These are phyloP conservation scores for Kuraishia molischiana DNA, from an alignment of 805 yeast genomes.

Conservation along the genomic window DNA sequence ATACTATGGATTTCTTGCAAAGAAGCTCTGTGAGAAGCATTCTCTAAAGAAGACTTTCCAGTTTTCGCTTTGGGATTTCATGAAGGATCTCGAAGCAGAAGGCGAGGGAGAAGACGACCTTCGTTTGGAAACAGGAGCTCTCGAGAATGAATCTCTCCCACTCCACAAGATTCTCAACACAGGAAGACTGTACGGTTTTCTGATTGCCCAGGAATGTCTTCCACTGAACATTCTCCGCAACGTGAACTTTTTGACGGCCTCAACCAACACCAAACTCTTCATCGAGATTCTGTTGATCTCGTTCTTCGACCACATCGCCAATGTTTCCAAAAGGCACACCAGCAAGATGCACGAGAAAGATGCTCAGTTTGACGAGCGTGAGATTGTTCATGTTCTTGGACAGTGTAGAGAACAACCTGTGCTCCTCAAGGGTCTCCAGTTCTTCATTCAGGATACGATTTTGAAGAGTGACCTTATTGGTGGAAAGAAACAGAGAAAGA, in stretches of 20 bases:
- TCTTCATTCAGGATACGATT: conserved; percentile 41
- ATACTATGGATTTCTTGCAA: conserved; percentile 74
- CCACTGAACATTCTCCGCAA: conserved; percentile 66
- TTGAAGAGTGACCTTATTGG: conserved; percentile 34
- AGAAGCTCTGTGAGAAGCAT: conserved; percentile 67
- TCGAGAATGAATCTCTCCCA: conserved; percentile 40
- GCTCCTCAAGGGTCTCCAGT: conserved; percentile 57
- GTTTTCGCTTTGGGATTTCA: conserved; percentile 79
- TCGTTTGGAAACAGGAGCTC: conserved; percentile 12
- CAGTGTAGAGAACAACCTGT: conserved; percentile 50
- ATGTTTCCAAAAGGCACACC: conserved; percentile 33
- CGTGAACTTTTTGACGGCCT: conserved; percentile 61
- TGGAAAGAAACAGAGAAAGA: conserved; percentile 42
- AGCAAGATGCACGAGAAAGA: conserved; percentile 17
- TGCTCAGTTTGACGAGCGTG: conserved; percentile 21
- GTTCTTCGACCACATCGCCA: conserved; percentile 52
- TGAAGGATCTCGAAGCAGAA: conserved; percentile 58
- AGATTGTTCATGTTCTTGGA: conserved; percentile 24
- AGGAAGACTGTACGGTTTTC: conserved; percentile 72
- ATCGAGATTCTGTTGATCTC: conserved; percentile 66
- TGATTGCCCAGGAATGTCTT: conserved; percentile 66
- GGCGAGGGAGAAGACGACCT: conserved; percentile 34
- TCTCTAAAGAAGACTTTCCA: conserved; percentile 76
- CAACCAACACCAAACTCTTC: conserved; percentile 53
- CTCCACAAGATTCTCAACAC: conserved; percentile 55